A percentile compares a stretch with the other conserved stretches of the same genome.
Evolutionary conservation across 2,329 filamentous ascomycete genomes (phyloP).

Genomic region (Rutstroemia sp.): DNA sequence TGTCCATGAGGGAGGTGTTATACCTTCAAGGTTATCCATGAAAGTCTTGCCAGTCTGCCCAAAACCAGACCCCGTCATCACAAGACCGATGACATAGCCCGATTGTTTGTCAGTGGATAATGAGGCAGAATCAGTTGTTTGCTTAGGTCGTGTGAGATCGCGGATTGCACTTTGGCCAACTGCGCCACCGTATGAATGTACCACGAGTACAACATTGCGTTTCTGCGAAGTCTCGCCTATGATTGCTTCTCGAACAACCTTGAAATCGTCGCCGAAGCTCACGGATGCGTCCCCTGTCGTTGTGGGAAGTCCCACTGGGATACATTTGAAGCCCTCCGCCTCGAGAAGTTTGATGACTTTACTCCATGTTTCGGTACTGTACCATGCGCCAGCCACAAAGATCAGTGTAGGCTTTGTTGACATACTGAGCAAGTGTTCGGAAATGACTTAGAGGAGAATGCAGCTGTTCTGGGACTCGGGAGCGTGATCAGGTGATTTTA

Average conservation of each 20-base stretch:
- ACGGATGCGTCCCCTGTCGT: constrained; percentile 24
- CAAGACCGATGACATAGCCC: constrained; percentile 33
- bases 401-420: constrained; percentile 32
- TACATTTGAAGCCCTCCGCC: constrained; percentile 26
- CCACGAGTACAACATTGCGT: constrained; percentile 35
- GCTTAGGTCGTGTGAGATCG: constrained; percentile 28
- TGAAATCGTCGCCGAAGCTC: constrained; percentile 33
- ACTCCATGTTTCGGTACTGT: constrained; percentile 33
- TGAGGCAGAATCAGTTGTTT: not conserved
- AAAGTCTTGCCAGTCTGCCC: constrained; percentile 30
- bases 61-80: constrained; percentile 34
- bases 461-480: too few relatives aligned
- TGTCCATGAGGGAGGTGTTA: constrained; percentile 32
- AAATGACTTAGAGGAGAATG: too few relatives aligned
- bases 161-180: constrained; percentile 34
- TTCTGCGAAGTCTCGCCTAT: constrained; percentile 29
- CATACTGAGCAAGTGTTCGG: constrained; percentile 5
- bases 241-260: constrained; percentile 30
- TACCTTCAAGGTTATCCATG: constrained; percentile 32
- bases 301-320: constrained; percentile 31
- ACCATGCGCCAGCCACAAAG: constrained; percentile 43
- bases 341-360: constrained; percentile 29
- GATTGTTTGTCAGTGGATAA: constrained; percentile 1
- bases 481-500: too few relatives aligned
- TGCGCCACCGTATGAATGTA: constrained; percentile 38